These are phyloP conservation scores for Phytophthora uliginosa DNA, from an alignment of 352 stramenopile species.

Conservation along the genomic window DNA sequence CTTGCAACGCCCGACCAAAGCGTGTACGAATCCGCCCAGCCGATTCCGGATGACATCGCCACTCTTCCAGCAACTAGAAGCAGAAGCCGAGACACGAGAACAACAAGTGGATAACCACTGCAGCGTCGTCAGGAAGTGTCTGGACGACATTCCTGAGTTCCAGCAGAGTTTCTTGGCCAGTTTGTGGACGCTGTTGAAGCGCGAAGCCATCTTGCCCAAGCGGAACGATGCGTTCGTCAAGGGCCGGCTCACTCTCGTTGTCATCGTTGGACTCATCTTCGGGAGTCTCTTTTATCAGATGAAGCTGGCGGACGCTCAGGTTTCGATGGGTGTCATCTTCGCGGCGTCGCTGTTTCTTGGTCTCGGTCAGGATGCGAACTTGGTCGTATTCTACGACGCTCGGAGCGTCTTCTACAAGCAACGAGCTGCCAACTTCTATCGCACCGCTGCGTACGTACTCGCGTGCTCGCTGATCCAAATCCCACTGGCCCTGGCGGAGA, in stretches of 20 bases:
- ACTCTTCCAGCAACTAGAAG: slow-evolving; percentile 39
- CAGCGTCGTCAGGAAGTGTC: slow-evolving; percentile 22
- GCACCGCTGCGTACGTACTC: neutral
- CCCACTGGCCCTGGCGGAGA: neutral
- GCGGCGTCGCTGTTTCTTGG: slow-evolving; percentile 80
- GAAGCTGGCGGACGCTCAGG: slow-evolving; percentile 44
- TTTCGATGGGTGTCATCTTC: slow-evolving; percentile 85
- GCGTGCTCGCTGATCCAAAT: slow-evolving; percentile 8
- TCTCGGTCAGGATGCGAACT: slow-evolving; percentile 73
- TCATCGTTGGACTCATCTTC: slow-evolving; percentile 60
- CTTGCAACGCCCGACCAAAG: slow-evolving; percentile 7
- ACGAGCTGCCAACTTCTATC: slow-evolving; percentile 11
- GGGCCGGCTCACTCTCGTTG: slow-evolving; percentile 45
- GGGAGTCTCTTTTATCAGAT: slow-evolving; percentile 56
- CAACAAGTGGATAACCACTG: slow-evolving; percentile 26
- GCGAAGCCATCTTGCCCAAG: slow-evolving; percentile 72
- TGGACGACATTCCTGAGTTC: slow-evolving; percentile 41
- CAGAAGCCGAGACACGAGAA: slow-evolving; percentile 46
- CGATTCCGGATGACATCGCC: slow-evolving; percentile 28
- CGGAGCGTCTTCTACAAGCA: slow-evolving; percentile 29
- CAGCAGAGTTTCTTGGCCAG: slow-evolving; percentile 43
- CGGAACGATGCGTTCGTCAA: slow-evolving; percentile 59
- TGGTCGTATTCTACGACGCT: slow-evolving; percentile 80
- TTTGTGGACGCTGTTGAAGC: slow-evolving; percentile 49
- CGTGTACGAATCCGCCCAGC: neutral